These are phyloP conservation scores for Fusarium udum DNA, from an alignment of 2,329 filamentous ascomycete species.

Conservation along the genomic window DNA sequence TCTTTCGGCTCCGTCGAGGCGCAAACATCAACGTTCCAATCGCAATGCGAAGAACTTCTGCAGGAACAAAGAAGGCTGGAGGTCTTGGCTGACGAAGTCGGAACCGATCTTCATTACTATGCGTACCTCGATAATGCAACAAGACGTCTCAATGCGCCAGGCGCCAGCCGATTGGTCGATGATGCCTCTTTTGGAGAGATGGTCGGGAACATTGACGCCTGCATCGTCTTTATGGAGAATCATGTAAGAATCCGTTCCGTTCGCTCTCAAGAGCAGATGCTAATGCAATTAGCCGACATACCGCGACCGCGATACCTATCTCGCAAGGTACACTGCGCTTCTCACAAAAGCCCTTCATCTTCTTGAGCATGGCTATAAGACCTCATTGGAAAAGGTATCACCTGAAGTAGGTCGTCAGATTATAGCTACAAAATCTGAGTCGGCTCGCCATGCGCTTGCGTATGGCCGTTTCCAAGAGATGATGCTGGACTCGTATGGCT, in stretches of 20 bases:
- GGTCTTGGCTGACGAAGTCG: slow-evolving; percentile 82
- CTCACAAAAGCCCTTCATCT: slow-evolving; percentile 73
- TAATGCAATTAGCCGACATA: slow-evolving; percentile 72
- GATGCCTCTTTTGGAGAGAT: slow-evolving; percentile 88
- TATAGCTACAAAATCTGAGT: slow-evolving; percentile 64
- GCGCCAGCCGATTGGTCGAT: slow-evolving; percentile 85
- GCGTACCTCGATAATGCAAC: slow-evolving; percentile 92
- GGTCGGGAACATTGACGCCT: slow-evolving; percentile 86
- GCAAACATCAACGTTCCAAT: slow-evolving; percentile 92
- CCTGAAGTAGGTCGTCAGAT: slow-evolving; percentile 65
- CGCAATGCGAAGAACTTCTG: slow-evolving; percentile 88
- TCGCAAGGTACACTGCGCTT: slow-evolving; percentile 85
- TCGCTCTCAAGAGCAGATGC: neutral
- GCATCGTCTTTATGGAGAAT: slow-evolving; percentile 89
- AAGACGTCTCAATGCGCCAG: slow-evolving; percentile 88
- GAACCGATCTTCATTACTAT: slow-evolving; percentile 93
- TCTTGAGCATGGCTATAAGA: slow-evolving; percentile 66
- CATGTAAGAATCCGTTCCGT: slow-evolving; percentile 67
- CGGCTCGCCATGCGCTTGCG: slow-evolving; percentile 66
- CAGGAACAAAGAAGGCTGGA: slow-evolving; percentile 83
- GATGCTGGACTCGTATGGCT: slow-evolving; percentile 63
- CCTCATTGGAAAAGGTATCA: slow-evolving; percentile 62
- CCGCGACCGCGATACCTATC: slow-evolving; percentile 86
- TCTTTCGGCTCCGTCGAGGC: slow-evolving; percentile 89
- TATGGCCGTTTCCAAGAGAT: slow-evolving; percentile 70